Evolutionary conservation across 1,139 yeast genomes (phyloP).

Genomic region (Yamadazyma taylorii): DNA sequence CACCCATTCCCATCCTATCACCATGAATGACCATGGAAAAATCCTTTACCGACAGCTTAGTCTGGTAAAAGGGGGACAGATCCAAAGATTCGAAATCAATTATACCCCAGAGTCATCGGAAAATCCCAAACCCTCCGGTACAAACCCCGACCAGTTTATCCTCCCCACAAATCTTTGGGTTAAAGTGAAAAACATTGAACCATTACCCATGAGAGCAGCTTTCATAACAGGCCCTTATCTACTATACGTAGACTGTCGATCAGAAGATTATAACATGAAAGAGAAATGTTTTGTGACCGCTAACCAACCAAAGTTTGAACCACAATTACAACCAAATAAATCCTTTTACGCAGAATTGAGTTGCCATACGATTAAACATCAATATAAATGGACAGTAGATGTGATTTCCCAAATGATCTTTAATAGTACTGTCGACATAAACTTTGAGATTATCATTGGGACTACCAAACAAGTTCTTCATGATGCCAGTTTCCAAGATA

Average conservation of each 20-base stretch:
- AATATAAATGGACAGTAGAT: conserved; percentile 79
- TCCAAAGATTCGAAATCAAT: conserved; percentile 34
- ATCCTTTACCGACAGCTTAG: conserved; percentile 35
- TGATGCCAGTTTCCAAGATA: conserved; percentile 29
- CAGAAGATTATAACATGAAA: conserved; percentile 61
- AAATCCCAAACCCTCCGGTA: too few relatives aligned
- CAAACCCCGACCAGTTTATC: too few relatives aligned
- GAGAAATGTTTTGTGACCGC: conserved; percentile 58
- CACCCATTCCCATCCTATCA: too few relatives aligned
- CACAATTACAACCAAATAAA: conserved; percentile 65
- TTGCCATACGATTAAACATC: conserved; percentile 34
- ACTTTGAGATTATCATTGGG: conserved; percentile 68
- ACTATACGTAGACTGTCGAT: conserved; percentile 79
- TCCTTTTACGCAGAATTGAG: conserved; percentile 50
- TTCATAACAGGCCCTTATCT: conserved; percentile 87
- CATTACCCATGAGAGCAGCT: conserved; percentile 79
- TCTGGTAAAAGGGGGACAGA: conserved; percentile 40
- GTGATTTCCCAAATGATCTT: conserved; percentile 84
- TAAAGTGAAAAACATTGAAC: conserved; percentile 71
- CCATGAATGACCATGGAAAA: conserved; percentile 13
- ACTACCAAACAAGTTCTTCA: conserved; percentile 47
- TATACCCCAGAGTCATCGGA: conserved; percentile 30
- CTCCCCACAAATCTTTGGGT: conserved; percentile 60
- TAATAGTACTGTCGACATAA: conserved; percentile 64
- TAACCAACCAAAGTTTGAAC: conserved; percentile 68